A percentile compares a stretch with the other conserved stretches of the same genome.
phyloP scores from a whole-genome alignment of 371 early-diverging fungal species.

The Enterocytospora artemiae region DNA sequence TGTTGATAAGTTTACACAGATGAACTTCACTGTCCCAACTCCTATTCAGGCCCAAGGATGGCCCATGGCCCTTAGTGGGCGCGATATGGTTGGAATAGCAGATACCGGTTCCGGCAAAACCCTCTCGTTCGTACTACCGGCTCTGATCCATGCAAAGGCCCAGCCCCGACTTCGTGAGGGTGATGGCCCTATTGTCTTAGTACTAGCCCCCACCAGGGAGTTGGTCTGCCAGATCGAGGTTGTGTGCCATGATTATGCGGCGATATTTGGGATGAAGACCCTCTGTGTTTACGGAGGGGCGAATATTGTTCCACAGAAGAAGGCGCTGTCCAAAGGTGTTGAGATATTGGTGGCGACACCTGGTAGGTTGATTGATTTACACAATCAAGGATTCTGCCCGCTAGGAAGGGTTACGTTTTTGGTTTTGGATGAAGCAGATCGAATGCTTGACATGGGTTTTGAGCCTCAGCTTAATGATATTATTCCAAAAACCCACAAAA shows the following conservation, averaged over 20 bases:
- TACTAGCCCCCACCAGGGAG: constrained; percentile 97
- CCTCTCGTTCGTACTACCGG: constrained; percentile 82
- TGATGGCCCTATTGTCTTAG: constrained; percentile 89
- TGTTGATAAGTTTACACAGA: constrained; percentile 67
- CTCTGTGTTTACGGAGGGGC: constrained; percentile 91
- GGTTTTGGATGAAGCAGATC: constrained; percentile 93
- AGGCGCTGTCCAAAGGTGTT: constrained; percentile 74
- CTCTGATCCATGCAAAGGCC: constrained; percentile 91
- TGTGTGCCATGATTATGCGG: constrained; percentile 50
- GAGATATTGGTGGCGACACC: constrained; percentile 97
- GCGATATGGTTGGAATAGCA: constrained; percentile 94
- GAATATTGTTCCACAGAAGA: constrained; percentile 78
- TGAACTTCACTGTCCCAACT: constrained; percentile 78
- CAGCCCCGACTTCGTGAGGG: constrained; percentile 78
- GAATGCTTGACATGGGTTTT: constrained; percentile 98
- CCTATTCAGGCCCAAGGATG: constrained; percentile 95
- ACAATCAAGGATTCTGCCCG: constrained; percentile 68
- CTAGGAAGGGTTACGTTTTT: constrained; percentile 85
- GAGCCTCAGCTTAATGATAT: constrained; percentile 96
- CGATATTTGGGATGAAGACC: constrained; percentile 70
- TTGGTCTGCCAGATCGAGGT: constrained; percentile 63
- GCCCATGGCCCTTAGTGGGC: constrained; percentile 92
- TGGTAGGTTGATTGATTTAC: constrained; percentile 87
- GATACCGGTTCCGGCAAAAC: constrained; percentile 97
- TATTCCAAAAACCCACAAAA: constrained; percentile 87